These are phyloP conservation scores for Chenopodium album DNA, from an alignment of 148 eudicot species.

Conservation along the genomic window DNA sequence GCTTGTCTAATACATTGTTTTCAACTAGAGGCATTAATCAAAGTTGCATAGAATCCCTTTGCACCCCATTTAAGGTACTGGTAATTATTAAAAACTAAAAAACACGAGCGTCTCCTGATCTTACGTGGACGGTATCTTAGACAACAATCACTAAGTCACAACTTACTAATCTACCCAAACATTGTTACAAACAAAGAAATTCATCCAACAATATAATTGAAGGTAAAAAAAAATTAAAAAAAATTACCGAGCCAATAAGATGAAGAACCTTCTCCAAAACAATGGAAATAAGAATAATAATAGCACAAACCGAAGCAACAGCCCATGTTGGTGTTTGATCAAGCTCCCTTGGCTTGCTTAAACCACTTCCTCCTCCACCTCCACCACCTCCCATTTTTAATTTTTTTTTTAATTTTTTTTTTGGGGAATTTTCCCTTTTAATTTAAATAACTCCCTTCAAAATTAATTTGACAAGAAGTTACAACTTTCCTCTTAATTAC, in stretches of 20 bases:
- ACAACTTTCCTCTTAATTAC: not conserved
- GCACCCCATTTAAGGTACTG: too few relatives aligned
- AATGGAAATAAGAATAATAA: conserved; percentile 63
- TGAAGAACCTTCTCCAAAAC: conserved; percentile 66
- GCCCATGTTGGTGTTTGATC: conserved; percentile 94
- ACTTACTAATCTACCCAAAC: too few relatives aligned
- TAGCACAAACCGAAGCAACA: conserved; percentile 63
- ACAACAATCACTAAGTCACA: too few relatives aligned
- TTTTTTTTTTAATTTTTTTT: not conserved
- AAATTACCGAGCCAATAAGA: conserved; percentile 46
- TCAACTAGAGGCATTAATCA: not conserved
- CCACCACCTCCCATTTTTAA: conserved; percentile 39
- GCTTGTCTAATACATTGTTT: not conserved
- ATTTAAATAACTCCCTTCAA: not conserved
- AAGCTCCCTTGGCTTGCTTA: conserved; percentile 46
- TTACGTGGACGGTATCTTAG: too few relatives aligned
- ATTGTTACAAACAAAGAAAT: not conserved
- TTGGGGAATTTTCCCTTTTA: not conserved
- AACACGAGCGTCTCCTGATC: too few relatives aligned
- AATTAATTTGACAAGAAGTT: not conserved
- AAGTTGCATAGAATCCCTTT: not conserved
- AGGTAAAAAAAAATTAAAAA: not conserved
- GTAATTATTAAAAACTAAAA: too few relatives aligned
- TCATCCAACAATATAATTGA: not conserved
- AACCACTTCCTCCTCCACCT: conserved; percentile 28